Evolutionary conservation across 495 filamentous ascomycete species (phyloP).

Genomic region (Aspergillus incahuasiensis): DNA sequence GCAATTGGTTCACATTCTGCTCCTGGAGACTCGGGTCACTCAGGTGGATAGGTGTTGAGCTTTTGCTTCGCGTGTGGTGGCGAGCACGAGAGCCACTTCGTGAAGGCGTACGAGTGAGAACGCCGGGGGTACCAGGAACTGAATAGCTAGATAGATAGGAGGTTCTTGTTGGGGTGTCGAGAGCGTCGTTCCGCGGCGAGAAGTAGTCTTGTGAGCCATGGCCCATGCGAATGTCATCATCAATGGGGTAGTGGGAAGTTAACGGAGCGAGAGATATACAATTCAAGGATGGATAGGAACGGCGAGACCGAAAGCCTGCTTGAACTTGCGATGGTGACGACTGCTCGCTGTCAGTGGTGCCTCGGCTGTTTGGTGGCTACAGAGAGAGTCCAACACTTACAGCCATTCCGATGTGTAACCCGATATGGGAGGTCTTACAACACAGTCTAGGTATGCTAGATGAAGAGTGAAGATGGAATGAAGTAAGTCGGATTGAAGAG

Average conservation of each 20-base stretch:
- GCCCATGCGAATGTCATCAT: constrained; percentile 31
- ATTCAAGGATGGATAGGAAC: constrained; percentile 45
- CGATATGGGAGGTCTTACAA: not conserved
- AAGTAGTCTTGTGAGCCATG: constrained; percentile 31
- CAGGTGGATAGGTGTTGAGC: constrained; percentile 28
- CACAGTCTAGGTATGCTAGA: not conserved
- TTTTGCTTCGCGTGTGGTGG: constrained; percentile 35
- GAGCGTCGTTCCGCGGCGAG: constrained; percentile 16
- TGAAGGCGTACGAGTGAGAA: constrained; percentile 41
- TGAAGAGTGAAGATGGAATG: not conserved
- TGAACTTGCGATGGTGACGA: constrained; percentile 17
- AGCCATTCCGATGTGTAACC: constrained; percentile 3
- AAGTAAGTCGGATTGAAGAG: too few species aligned
- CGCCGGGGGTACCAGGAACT: constrained; percentile 41
- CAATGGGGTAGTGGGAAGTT: constrained; percentile 60
- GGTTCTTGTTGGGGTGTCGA: constrained; percentile 22
- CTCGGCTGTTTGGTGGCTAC: not conserved
- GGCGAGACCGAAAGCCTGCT: constrained; percentile 35
- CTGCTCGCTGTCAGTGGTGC: constrained; percentile 7
- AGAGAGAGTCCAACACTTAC: constrained; percentile 3
- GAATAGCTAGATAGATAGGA: constrained; percentile 44
- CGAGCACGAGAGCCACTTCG: constrained; percentile 42
- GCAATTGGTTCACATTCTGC: constrained; percentile 19
- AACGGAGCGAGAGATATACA: constrained; percentile 59
- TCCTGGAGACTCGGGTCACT: constrained; percentile 37